These are phyloP conservation scores for Triticum aestivum DNA, from an alignment of 176 grass and related monocot species.

Conservation along the genomic window DNA sequence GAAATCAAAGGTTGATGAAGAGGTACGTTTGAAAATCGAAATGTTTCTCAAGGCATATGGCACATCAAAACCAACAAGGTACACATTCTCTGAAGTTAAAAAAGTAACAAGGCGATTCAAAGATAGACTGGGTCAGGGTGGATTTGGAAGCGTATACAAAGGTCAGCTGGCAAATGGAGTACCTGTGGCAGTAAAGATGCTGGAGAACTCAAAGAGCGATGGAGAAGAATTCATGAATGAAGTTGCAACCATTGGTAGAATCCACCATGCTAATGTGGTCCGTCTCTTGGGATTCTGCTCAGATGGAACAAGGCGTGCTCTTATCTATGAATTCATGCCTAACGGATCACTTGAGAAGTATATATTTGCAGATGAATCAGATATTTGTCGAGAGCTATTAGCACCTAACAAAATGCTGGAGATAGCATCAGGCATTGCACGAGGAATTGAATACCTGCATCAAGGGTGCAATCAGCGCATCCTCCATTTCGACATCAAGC, in stretches of 20 bases:
- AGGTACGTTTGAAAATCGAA: slow-evolving; percentile 7
- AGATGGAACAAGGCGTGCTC: slow-evolving; percentile 12
- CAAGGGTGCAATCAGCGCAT: slow-evolving; percentile 8
- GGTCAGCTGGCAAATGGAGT: slow-evolving; percentile 2
- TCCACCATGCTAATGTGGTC: slow-evolving; percentile 1
- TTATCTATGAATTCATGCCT: slow-evolving; percentile 10
- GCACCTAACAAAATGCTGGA: not conserved
- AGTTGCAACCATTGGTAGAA: slow-evolving; percentile 4
- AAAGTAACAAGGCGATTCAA: not conserved
- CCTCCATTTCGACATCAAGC: slow-evolving; percentile 2
- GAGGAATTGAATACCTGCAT: not conserved
- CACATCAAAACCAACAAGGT: slow-evolving; percentile 7
- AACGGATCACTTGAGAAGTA: not conserved
- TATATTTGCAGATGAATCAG: not conserved
- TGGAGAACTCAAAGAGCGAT: not conserved
- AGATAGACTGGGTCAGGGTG: slow-evolving; percentile 3
- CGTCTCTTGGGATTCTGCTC: not conserved
- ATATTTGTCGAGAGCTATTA: not conserved
- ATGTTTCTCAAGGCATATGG: slow-evolving; percentile 10
- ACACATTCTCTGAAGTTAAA: slow-evolving; percentile 13
- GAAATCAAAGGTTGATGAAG: slow-evolving; percentile 13
- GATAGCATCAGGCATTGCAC: not conserved
- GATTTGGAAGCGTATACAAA: slow-evolving; percentile 5
- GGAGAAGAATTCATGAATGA: slow-evolving; percentile 2
- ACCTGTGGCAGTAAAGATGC: slow-evolving; percentile 9